These are phyloP conservation scores for Mycena galericulata DNA, from an alignment of 768 basidiomycete species.

Conservation along the genomic window DNA sequence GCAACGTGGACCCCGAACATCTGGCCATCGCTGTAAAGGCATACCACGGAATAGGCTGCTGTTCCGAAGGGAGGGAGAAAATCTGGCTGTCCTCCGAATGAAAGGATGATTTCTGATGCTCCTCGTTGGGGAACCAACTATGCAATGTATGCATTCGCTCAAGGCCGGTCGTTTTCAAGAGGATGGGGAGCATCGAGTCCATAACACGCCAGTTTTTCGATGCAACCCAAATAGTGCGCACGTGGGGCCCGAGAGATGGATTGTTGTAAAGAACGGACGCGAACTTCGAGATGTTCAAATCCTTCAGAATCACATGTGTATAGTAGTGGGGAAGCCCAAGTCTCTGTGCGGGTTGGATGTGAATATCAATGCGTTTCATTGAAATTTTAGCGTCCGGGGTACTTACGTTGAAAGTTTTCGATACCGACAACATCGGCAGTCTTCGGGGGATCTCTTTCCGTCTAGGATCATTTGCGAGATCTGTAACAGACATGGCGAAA, in stretches of 20 bases:
- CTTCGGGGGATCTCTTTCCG: neutral
- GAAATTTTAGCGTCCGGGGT: too few relatives aligned
- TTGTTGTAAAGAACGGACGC: neutral
- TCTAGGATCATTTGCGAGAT: neutral
- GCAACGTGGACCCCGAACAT: neutral
- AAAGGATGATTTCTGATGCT: too few relatives aligned
- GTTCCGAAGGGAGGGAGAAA: neutral
- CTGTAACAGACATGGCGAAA: conserved; percentile 17
- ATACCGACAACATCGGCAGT: conserved; percentile 3
- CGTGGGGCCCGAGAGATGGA: neutral
- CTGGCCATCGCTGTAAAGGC: conserved; percentile 1
- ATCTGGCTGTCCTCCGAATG: neutral
- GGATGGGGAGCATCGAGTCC: too few relatives aligned
- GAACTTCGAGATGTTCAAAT: neutral
- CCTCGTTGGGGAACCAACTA: too few relatives aligned
- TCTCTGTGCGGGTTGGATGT: neutral
- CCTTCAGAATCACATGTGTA: neutral
- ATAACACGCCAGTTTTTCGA: too few relatives aligned
- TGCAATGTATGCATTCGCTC: too few relatives aligned
- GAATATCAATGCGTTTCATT: too few relatives aligned
- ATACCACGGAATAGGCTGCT: neutral
- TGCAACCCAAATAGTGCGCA: neutral
- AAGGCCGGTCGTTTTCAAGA: neutral
- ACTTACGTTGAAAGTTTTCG: conserved; percentile 15
- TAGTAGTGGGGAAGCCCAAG: conserved; percentile 12